Evolutionary conservation across 495 filamentous ascomycete genomes (phyloP).

Genomic region (Tetracladium setigerum): DNA sequence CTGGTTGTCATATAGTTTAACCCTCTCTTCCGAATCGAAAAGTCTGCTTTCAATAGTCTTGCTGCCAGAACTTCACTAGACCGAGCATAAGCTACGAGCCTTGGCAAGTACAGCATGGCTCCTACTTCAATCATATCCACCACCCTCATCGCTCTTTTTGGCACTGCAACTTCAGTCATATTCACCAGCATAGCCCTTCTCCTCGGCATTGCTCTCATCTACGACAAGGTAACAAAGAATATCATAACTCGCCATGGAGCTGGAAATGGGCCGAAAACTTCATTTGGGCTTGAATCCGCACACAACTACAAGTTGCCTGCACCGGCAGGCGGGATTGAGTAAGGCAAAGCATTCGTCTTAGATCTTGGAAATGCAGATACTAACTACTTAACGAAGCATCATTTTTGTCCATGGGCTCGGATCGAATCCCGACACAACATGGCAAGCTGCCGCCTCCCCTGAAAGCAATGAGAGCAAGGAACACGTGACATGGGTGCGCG

Average conservation of each 20-base stretch:
- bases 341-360: not conserved
- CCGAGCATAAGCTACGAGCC: too few species aligned
- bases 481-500: conserved; percentile 14
- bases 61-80: too few species aligned
- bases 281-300: not conserved
- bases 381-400: conserved; percentile 1
- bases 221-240: not conserved
- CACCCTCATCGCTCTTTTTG: too few species aligned
- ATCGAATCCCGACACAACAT: conserved; percentile 18
- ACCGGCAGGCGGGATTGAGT: not conserved
- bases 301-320: not conserved
- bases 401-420: conserved; percentile 18
- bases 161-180: too few species aligned
- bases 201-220: not conserved
- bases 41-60: too few species aligned
- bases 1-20: too few species aligned
- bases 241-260: not conserved
- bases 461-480: not conserved
- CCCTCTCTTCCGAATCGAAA: too few species aligned
- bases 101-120: too few species aligned
- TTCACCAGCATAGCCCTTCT: too few species aligned
- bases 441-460: conserved; percentile 4
- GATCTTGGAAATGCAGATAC: too few species aligned
- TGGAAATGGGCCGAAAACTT: not conserved
- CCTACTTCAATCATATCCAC: too few species aligned